These are phyloP conservation scores for Tricholoma flavovirens DNA, from an alignment of 768 basidiomycete genomes.

Conservation along the genomic window DNA sequence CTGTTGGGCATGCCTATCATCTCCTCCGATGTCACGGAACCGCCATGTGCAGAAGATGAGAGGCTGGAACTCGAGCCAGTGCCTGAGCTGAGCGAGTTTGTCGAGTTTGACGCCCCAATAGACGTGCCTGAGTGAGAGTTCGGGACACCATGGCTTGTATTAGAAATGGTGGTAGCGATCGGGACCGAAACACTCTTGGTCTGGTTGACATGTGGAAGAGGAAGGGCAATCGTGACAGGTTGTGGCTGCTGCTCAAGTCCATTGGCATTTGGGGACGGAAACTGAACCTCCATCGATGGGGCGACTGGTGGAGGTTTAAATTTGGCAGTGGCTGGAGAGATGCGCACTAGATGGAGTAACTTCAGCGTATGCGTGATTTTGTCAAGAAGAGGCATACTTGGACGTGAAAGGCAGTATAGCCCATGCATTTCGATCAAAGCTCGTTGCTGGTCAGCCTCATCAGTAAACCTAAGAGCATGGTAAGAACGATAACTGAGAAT, in stretches of 20 bases:
- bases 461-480: constrained; percentile 58
- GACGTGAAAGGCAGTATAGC: constrained; percentile 81
- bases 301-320: constrained; percentile 56
- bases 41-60: constrained; percentile 42
- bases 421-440: constrained; percentile 92
- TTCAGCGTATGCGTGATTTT: constrained; percentile 26
- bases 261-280: constrained; percentile 25
- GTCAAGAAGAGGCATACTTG: constrained; percentile 51
- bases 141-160: constrained; percentile 31
- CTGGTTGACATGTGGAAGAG: constrained; percentile 39
- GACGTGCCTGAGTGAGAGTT: constrained; percentile 43
- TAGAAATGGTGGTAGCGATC: constrained; percentile 47
- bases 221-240: constrained; percentile 43
- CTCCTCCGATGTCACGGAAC: constrained; percentile 48
- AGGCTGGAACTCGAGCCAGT: constrained; percentile 40
- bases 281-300: constrained; percentile 39
- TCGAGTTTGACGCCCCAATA: constrained; percentile 46
- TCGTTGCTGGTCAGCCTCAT: constrained; percentile 84
- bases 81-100: constrained; percentile 46
- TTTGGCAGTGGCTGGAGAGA: constrained; percentile 85
- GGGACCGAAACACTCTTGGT: constrained; percentile 67
- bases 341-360: constrained; percentile 57
- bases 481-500: constrained; percentile 9
- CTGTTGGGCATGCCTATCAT: constrained; percentile 42
- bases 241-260: constrained; percentile 29